Base-by-base conservation (phyloP, 1,139 yeast genomes). In the Diutina pseudorugosa region DNA sequence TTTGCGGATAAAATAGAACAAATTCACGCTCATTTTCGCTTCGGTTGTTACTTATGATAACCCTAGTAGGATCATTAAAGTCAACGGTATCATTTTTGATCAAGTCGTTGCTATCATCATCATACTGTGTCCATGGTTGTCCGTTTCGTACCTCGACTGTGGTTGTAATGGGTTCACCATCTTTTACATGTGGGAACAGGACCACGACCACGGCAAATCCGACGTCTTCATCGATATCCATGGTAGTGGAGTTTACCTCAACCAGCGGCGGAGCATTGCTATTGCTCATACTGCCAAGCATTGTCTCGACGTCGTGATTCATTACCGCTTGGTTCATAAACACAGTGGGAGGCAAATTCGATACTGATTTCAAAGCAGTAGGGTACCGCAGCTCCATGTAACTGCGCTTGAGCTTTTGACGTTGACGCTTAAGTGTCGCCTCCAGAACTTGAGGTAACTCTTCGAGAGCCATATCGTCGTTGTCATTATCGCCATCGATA, bases 61-160 rank as follows among this genome's bases (percentile, higher is more conserved):
- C 75, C 40, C 63, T 58, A 0, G 78, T 73, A 1, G 79, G 76
- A 56, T 74, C 78, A 56, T 73, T 75, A 57, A 74, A 74, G 57
- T 74, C 79, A 4, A 65, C 59, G 25, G 64, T 55, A 41, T 56
- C 59, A 12, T 54, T 42, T 21, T 52, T 50, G n/a, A 48, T 33
- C 20, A 51, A 41, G 20, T 45, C 49, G 9, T 20, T 16, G 19
- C 7, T 27, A 8, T 45, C 49, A 18, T 68, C 72, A 16, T 70
- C 71, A 47, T 63, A 66, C 19, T 61, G 64, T 3, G 64, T 62
- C 78, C 78, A 73, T 5, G 68, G 60, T n/a, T 69, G 68, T 4
- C 77, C 78, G 59, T 74, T 74, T 48, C 79, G 58, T 0, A 73
- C 70, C 56, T 74, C 79, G 2, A 74, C 65, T 1, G 68, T 65